Base-by-base conservation (phyloP, 1,284 basidiomycete species). In the Ganoderma leucocontextum region DNA sequence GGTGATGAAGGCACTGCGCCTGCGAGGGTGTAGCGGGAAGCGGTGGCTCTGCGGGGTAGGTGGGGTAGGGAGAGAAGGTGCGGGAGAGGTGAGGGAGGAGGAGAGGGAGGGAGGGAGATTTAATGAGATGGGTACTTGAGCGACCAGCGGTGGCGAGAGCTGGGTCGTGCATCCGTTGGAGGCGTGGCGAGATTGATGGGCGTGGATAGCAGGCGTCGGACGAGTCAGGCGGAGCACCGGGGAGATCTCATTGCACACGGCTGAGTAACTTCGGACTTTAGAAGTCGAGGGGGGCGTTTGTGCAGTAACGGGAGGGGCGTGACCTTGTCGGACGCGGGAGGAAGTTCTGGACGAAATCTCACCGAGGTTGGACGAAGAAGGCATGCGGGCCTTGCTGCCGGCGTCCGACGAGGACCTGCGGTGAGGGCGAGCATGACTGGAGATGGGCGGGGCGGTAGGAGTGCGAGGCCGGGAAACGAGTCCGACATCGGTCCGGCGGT, bases 151-250 rank as follows among this genome's bases (percentile, higher is more conserved):
- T 53, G 72, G 70, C 71, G 70, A 63, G 65, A 70, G 60, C 69
- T 68, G 70, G 52, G 72, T 65, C 69, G 64, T 69, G 66, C 70
- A 63, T 52, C 68, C 67, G 70, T 59, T 61, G 66, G 69, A 69
- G 71, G 74, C 74, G 74, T 74, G 75, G 70, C 62, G 67, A 66
- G 72, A 69, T 64, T 77, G 76, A 75, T 75, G 75, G 75, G 69
- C 67, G 72, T 75, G 75, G 73, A 69, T 57, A 66, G 57, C 55
- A 62, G 72, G 55, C 33, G 62, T 52, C 60, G 69, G 76, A 69
- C 63, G 69, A 72, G 73, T 67, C 67, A 71, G 65, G 66, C 74
- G 70, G 75, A 73, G 63, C 49, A 57, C 62, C 72, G 71, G 74
- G 64, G 72, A 72, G 70, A 74, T 73, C 75, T 76, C 75, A 69